Conservation (phyloP, 2,329 filamentous ascomycete genomes). For the Calonectria pseudoturangicola region DNA sequence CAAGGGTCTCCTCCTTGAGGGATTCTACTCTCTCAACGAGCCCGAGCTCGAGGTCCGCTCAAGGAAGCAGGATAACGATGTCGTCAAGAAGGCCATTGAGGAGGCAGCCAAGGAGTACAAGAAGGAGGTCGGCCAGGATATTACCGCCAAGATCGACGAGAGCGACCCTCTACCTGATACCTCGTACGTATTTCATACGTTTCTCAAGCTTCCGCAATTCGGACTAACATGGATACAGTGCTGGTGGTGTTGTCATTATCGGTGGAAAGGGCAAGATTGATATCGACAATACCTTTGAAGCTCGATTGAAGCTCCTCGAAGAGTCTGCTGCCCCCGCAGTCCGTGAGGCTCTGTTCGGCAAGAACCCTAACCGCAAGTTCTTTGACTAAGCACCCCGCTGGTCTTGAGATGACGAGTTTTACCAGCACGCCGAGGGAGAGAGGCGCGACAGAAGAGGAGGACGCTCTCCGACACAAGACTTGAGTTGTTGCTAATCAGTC, state of each 20-base stretch:
- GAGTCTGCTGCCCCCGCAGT: slow-evolving; percentile 89
- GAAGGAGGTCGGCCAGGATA: slow-evolving; percentile 82
- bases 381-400: slow-evolving; percentile 78
- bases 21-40: slow-evolving; percentile 91
- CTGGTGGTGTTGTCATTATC: slow-evolving; percentile 88
- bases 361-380: slow-evolving; percentile 97
- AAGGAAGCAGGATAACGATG: slow-evolving; percentile 85
- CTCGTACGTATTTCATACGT: slow-evolving; percentile 77
- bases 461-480: slow-evolving; percentile 48
- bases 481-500: slow-evolving; percentile 54
- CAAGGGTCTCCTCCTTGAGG: slow-evolving; percentile 90
- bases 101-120: slow-evolving; percentile 89
- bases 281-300: slow-evolving; percentile 98
- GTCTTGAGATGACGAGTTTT: slow-evolving; percentile 38
- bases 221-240: slow-evolving; percentile 70
- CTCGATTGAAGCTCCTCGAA: slow-evolving; percentile 89
- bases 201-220: neutral
- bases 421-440: slow-evolving; percentile 43
- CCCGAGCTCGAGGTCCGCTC: slow-evolving; percentile 83
- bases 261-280: slow-evolving; percentile 95
- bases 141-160: slow-evolving; percentile 84
- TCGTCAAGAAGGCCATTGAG: slow-evolving; percentile 85
- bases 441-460: slow-evolving; percentile 45
- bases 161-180: slow-evolving; percentile 85
- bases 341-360: slow-evolving; percentile 90